Percentiles rank a stretch among this genome's conserved stretches.
These are phyloP conservation scores for Aspergillus ellipticus DNA, from an alignment of 495 filamentous ascomycete genomes.

Conservation along the genomic window DNA sequence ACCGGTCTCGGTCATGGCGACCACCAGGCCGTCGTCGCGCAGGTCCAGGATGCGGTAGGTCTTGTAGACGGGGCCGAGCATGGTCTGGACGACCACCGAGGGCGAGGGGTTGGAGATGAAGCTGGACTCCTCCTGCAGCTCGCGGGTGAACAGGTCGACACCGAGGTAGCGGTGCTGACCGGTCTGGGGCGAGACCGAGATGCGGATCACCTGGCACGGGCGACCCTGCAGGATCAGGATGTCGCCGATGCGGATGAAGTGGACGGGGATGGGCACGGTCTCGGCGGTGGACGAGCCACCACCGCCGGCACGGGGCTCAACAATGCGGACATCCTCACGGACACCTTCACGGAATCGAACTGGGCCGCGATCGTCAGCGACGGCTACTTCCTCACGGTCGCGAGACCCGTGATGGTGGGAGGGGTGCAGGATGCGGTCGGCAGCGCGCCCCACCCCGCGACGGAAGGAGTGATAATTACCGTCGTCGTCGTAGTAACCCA, in stretches of 20 bases:
- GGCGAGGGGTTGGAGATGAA: slow-evolving; percentile 96
- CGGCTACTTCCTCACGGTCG: slow-evolving; percentile 50
- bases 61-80: slow-evolving; percentile 99
- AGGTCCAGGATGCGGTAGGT: slow-evolving; percentile 99
- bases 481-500: slow-evolving; percentile 99
- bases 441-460: slow-evolving; percentile 77
- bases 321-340: slow-evolving; percentile 49
- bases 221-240: slow-evolving; percentile 98
- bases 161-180: slow-evolving; percentile 99
- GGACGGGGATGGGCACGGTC: slow-evolving; percentile 96
- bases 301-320: slow-evolving; percentile 47
- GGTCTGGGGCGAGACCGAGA: slow-evolving; percentile 95
- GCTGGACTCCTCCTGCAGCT: slow-evolving; percentile 97
- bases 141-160: slow-evolving; percentile 99
- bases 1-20: slow-evolving; percentile 81
- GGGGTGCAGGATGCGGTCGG: slow-evolving; percentile 74
- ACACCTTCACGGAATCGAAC: slow-evolving; percentile 39
- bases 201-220: slow-evolving; percentile 99
- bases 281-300: slow-evolving; percentile 54
- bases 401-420: slow-evolving; percentile 50
- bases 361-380: slow-evolving; percentile 42
- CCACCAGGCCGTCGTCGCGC: slow-evolving; percentile 76
- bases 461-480: slow-evolving; percentile 94
- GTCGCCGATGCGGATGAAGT: slow-evolving; percentile 98
- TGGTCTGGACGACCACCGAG: slow-evolving; percentile 97